A percentile compares a stretch with the other conserved stretches of the same genome.
Evolutionary conservation across 2,329 filamentous ascomycete genomes (phyloP).

Genomic region (Colletotrichum viniferum): DNA sequence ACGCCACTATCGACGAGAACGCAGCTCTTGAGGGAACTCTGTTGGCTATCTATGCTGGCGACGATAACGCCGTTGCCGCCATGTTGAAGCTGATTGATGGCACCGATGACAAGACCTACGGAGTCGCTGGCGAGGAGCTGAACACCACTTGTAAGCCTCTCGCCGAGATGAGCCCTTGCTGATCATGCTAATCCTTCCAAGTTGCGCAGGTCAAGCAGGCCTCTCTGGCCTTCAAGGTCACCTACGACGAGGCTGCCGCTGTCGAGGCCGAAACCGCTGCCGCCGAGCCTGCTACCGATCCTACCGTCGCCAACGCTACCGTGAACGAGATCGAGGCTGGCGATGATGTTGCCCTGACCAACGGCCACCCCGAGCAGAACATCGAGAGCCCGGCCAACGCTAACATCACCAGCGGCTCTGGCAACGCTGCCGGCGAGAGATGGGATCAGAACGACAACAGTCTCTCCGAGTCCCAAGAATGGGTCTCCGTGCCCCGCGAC

Average conservation of each 20-base stretch:
- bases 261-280: slow-evolving; percentile 24
- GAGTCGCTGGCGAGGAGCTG: slow-evolving; percentile 68
- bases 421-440: slow-evolving; percentile 67
- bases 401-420: slow-evolving; percentile 54
- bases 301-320: slow-evolving; percentile 69
- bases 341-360: slow-evolving; percentile 43
- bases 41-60: slow-evolving; percentile 78
- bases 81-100: slow-evolving; percentile 81
- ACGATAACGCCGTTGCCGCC: slow-evolving; percentile 73
- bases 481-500: slow-evolving; percentile 69
- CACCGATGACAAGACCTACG: slow-evolving; percentile 67
- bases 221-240: slow-evolving; percentile 59
- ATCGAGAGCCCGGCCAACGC: slow-evolving; percentile 53
- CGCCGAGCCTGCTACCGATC: slow-evolving; percentile 57
- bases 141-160: slow-evolving; percentile 71
- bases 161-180: background rate
- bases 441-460: slow-evolving; percentile 63
- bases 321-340: slow-evolving; percentile 69
- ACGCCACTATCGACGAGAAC: slow-evolving; percentile 72
- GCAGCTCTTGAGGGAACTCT: slow-evolving; percentile 82
- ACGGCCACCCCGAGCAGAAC: slow-evolving; percentile 46
- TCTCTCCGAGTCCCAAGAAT: slow-evolving; percentile 62
- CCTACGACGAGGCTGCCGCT: slow-evolving; percentile 30
- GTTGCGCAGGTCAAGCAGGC: slow-evolving; percentile 51
- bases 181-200: slow-evolving; percentile 34